A percentile compares a stretch with the other conserved stretches of the same genome.
phyloP scores from a whole-genome alignment of 768 basidiomycete genomes.

The Termitomyces bulborhizus region DNA sequence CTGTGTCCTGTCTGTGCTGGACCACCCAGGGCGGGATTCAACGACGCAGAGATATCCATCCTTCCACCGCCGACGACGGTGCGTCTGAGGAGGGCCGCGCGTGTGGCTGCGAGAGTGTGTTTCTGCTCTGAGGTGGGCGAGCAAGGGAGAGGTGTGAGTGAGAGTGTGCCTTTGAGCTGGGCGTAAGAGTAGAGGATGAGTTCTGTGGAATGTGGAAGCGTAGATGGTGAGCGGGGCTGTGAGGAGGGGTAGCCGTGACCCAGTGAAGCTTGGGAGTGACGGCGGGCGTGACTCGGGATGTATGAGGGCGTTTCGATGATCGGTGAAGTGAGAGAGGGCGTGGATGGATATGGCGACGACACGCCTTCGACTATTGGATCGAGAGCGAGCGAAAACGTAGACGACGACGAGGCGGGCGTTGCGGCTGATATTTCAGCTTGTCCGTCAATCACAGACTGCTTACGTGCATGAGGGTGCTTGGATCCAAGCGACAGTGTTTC shows the following conservation, averaged over 20 bases:
- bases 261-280: slow-evolving; percentile 23
- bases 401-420: slow-evolving; percentile 35
- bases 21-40: slow-evolving; percentile 14
- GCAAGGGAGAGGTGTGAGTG: slow-evolving; percentile 40
- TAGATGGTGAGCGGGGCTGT: neutral
- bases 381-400: slow-evolving; percentile 41
- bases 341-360: slow-evolving; percentile 27
- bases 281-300: slow-evolving; percentile 25
- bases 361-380: slow-evolving; percentile 40
- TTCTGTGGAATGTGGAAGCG: slow-evolving; percentile 28
- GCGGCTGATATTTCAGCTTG: slow-evolving; percentile 28
- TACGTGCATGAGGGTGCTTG: slow-evolving; percentile 74
- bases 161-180: slow-evolving; percentile 65
- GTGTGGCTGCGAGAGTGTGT: slow-evolving; percentile 38
- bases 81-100: slow-evolving; percentile 43
- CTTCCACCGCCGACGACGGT: slow-evolving; percentile 64
- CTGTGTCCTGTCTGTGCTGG: slow-evolving; percentile 5
- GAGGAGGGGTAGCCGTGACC: slow-evolving; percentile 43
- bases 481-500: slow-evolving; percentile 45
- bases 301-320: slow-evolving; percentile 24
- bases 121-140: slow-evolving; percentile 38
- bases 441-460: slow-evolving; percentile 60
- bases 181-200: slow-evolving; percentile 82
- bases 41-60: slow-evolving; percentile 66
- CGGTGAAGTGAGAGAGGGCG: slow-evolving; percentile 31